Percentiles rank a stretch among this genome's conserved stretches.
These are phyloP conservation scores for Exophiala oligosperma DNA, from an alignment of 2,329 filamentous ascomycete species.

Conservation along the genomic window DNA sequence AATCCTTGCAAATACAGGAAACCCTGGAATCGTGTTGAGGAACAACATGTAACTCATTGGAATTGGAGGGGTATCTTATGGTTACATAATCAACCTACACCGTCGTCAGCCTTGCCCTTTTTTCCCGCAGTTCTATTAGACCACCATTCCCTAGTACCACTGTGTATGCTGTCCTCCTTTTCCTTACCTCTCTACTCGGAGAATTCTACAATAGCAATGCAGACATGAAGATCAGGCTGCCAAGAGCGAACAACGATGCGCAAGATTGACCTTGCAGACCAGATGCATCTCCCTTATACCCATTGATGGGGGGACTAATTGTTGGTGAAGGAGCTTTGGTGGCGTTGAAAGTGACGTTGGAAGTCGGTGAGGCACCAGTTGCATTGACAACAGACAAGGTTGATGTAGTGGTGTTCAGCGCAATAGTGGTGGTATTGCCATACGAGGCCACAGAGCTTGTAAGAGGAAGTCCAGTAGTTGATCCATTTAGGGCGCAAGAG, in stretches of 20 bases:
- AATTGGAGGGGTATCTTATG: no score
- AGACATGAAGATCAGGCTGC: constrained; percentile 15
- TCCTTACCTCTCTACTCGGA: neutral
- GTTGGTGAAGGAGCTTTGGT: constrained; percentile 10
- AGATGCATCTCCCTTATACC: constrained; percentile 17
- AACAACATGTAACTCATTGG: no score
- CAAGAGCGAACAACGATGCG: constrained; percentile 19
- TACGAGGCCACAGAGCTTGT: constrained; percentile 16
- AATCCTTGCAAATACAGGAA: constrained; percentile 15
- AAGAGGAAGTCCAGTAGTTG: constrained; percentile 19
- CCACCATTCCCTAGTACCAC: neutral
- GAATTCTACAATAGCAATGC: constrained; percentile 12
- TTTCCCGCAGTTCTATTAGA: neutral
- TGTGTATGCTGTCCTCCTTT: no score
- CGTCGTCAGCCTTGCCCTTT: no score
- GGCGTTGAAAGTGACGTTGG: constrained; percentile 7
- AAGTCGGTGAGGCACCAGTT: constrained; percentile 5
- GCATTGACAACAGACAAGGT: constrained; percentile 20
- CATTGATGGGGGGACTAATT: constrained; percentile 20
- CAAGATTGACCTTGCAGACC: constrained; percentile 11
- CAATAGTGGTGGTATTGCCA: constrained; percentile 20
- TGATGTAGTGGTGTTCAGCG: constrained; percentile 24
- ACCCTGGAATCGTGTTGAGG: neutral
- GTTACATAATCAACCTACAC: no score
- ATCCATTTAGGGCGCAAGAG: constrained; percentile 12